Conservation (phyloP, 1,139 yeast genomes). For the Diutina rugosa region DNA sequence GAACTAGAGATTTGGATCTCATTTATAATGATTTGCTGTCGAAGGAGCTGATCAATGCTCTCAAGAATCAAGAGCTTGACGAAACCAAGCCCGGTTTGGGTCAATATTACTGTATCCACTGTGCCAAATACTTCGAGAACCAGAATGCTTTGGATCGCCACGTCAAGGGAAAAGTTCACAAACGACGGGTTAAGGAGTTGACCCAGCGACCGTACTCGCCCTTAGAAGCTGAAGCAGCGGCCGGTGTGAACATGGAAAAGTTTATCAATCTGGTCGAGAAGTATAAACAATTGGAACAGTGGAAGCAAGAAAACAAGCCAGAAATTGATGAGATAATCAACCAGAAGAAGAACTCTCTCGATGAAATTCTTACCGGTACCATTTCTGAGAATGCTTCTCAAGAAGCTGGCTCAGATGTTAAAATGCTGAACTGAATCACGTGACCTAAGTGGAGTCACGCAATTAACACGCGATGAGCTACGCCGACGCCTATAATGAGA, state of each 20-base stretch:
- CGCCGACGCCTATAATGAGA: background rate
- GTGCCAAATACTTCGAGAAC: slow-evolving; percentile 85
- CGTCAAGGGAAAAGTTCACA: slow-evolving; percentile 64
- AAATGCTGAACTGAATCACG: background rate
- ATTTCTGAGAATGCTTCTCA: slow-evolving; percentile 4
- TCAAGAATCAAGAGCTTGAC: slow-evolving; percentile 76
- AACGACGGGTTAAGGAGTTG: slow-evolving; percentile 70
- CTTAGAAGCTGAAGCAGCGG: slow-evolving; percentile 84
- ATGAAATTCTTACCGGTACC: slow-evolving; percentile 24
- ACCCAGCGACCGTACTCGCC: slow-evolving; percentile 73
- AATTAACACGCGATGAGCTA: background rate
- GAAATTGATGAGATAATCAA: slow-evolving; percentile 22
- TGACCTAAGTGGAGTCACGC: background rate
- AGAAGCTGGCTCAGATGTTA: background rate
- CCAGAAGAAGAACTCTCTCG: slow-evolving; percentile 29
- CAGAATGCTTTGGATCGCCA: slow-evolving; percentile 65
- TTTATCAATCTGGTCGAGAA: slow-evolving; percentile 52
- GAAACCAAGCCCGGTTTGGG: slow-evolving; percentile 91
- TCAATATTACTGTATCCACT: slow-evolving; percentile 86
- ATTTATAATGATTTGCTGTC: slow-evolving; percentile 64
- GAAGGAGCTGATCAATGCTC: slow-evolving; percentile 43
- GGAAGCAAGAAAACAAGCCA: slow-evolving; percentile 24
- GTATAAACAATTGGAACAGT: slow-evolving; percentile 28
- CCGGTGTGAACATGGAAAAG: slow-evolving; percentile 61
- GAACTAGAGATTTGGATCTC: slow-evolving; percentile 76